Percentiles rank a stretch among this genome's conserved stretches.
phyloP scores from a whole-genome alignment of 352 stramenopile genomes.

The Blastocystis sp. region DNA sequence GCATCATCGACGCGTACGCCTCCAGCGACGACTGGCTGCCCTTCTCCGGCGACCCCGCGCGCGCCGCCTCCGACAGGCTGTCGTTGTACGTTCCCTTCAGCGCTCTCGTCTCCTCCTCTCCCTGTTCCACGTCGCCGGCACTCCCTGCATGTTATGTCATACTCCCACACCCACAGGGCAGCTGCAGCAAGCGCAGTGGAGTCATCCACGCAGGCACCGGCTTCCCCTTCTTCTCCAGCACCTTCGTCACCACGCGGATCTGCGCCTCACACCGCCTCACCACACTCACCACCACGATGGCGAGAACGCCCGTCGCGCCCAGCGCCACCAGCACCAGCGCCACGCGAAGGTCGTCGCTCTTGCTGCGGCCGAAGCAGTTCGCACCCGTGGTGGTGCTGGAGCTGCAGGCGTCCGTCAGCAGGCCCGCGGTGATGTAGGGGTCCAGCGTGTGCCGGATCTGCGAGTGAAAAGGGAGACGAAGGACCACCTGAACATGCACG shows the following conservation, averaged over 20 bases:
- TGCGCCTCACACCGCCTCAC: background rate
- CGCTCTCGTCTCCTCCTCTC: background rate
- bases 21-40: background rate
- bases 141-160: background rate
- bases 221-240: background rate
- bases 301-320: background rate
- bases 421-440: slow-evolving; percentile 21
- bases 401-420: slow-evolving; percentile 18
- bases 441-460: slow-evolving; percentile 40
- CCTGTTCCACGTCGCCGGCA: background rate
- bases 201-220: slow-evolving; percentile 16
- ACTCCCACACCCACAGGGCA: background rate
- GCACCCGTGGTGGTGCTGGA: background rate
- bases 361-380: slow-evolving; percentile 11
- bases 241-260: background rate
- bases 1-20: background rate
- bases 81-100: background rate
- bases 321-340: background rate
- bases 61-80: background rate
- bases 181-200: background rate
- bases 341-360: slow-evolving; percentile 7
- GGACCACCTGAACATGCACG: background rate
- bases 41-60: background rate
- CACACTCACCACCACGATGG: background rate
- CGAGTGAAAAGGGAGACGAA: too few species aligned